Base-by-base conservation (phyloP, 768 basidiomycete genomes). In the Tricholomella constricta region DNA sequence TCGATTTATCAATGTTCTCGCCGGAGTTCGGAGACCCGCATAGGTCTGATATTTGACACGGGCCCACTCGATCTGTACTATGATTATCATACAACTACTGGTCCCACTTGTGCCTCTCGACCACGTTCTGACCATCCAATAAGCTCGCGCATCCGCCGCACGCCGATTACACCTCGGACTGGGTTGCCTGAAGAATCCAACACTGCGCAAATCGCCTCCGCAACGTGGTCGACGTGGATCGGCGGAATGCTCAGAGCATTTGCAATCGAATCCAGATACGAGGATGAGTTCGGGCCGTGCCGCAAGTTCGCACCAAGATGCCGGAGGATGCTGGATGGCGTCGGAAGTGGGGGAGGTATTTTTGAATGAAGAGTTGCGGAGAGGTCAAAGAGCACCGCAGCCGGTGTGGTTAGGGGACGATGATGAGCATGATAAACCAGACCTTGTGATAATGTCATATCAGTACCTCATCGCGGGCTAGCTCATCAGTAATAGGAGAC, bases 341-440 rank as follows among this genome's bases (percentile, higher is more conserved):
- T 85, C 46, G 87, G 87, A 37, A 88, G 41, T 44, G 73, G 69
- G 55, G 63, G 66, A 51, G 90, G 83, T 36, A 81, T 64, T 49
- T 78, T 82, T 15, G 78, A 72, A 64, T 94, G 91, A 22, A 94
- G 49, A 6, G 79, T 76, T 9, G 92, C 82, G 20, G 94, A 90
- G 7, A 95, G 71, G 65, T 94, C 91, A 36, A 97, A 78, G 50
- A 94, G 65, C 6, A 88, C 86, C 1, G 96, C 94, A 47, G 90
- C 78, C 45, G 92, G 88, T 36, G 92, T 88, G 9, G 89, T 88
- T 43, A 95, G 64, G n/a, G 97, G 97, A 37, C 94, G 86, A 59
- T 87, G 77, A 69, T 97, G 94, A 8, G 96, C 89, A 66, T 98
- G 96, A 72, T 98, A 98, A 61, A 99, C 93, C 48, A 99, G 77